phyloP scores from a whole-genome alignment of 352 stramenopile species.

The Phytophthora uliginosa region DNA sequence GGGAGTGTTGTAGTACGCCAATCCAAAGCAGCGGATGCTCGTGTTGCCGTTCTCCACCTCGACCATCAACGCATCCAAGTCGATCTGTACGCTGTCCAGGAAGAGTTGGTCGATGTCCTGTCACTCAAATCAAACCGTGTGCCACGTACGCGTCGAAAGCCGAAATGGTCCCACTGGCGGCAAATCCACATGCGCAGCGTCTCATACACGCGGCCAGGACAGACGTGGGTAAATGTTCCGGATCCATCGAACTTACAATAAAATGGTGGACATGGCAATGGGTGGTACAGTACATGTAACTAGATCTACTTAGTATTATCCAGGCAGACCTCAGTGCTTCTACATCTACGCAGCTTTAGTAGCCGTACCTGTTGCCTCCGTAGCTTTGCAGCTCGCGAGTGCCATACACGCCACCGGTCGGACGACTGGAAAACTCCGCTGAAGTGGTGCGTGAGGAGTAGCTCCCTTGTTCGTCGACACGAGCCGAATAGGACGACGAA shows the following conservation, averaged over 20 bases:
- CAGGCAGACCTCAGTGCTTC: neutral
- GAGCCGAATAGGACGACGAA: conserved; percentile 9
- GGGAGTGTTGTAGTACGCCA: conserved; percentile 25
- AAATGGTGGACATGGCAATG: too few species aligned
- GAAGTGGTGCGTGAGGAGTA: neutral
- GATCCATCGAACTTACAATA: too few species aligned
- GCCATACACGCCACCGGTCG: neutral
- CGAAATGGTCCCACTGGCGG: conserved; percentile 6
- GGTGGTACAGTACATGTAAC: too few species aligned
- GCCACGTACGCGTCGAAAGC: conserved; percentile 18
- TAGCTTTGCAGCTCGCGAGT: neutral
- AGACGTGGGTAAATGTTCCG: too few species aligned
- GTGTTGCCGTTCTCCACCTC: conserved; percentile 26
- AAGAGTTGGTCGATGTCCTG: conserved; percentile 30
- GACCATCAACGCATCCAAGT: conserved; percentile 31
- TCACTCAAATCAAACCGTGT: neutral
- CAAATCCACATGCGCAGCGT: conserved; percentile 20
- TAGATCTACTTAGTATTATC: neutral
- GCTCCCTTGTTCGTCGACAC: conserved; percentile 2
- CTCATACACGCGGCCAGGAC: conserved; percentile 25
- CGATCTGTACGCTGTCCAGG: conserved; percentile 37
- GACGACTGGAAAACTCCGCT: neutral
- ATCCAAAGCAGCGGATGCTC: conserved; percentile 25
- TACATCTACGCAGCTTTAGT: neutral
- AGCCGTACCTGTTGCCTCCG: neutral